Base-by-base conservation (phyloP, 768 basidiomycete species). In the Tricholomella constricta region DNA sequence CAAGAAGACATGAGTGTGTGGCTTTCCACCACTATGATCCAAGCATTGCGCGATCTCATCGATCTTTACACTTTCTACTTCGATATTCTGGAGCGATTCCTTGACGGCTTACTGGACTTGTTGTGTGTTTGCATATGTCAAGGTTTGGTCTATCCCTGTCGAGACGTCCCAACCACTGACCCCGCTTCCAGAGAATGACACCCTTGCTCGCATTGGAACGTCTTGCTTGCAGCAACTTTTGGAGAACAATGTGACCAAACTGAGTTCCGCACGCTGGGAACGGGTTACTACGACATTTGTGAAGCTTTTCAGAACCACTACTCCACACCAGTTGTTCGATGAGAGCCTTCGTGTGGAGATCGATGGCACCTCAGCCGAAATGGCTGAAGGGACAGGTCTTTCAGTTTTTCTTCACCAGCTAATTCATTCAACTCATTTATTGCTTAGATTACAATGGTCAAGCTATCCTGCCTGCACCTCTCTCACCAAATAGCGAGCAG, bases 1-100 rank as follows among this genome's bases (percentile, higher is more conserved):
- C 94, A 97, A 63, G 97, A 98, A 65, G 97, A 98, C 61, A 96
- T 98, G 94, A 97, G 94, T 62, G 94, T 99, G 23, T 99, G 97
- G 97, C 72, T 99, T 41, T 98, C 94, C 22, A 97, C 97, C 12
- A 99, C 97, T 2, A 94, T 99, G 91, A 97, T 98, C 45, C 94
- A 98, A 66, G 97, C 97, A 1, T 80, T 99, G 41, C 85, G 97
- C 40, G 91, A 98, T 69, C 79, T 98, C 56, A 91, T 99, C 53
- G 93, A 96, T 65, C 81, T 99, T 19, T 99, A 95, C 67, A 95
- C 97, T 1, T 91, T 86, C 72, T 94, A 94, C 75, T 98, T 98
- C 66, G 88, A 91, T 47, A 92, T 86, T 14, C 69, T 99, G 62
- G 91, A 94, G 60, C 82, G 90, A 32, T 91, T 90, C 69, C 75